Evolutionary conservation across 2,329 filamentous ascomycete genomes (phyloP), one percentile per base, ranked within the genome.

Genomic region (Colletotrichum sp.): DNA sequence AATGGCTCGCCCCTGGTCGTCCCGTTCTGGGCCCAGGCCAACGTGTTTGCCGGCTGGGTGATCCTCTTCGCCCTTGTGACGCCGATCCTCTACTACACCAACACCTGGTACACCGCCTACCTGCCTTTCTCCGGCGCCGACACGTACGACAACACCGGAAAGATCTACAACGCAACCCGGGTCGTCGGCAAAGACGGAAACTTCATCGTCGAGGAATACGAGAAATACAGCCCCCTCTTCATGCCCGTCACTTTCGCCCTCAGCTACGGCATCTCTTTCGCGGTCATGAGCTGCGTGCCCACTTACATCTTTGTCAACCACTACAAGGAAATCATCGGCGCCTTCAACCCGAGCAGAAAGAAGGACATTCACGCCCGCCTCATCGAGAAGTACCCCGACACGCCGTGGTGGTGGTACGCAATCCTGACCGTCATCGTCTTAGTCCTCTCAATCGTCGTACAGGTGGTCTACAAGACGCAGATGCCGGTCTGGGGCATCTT

Each of bases 31-130:
- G 90, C 90, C 26, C 92, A 92, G 52, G 85, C 91, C 70, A 94
- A 94, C 81, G 90, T 89, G 16, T 86, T 93, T 73, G 83, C 92
- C 52, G 92, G 92, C 30, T 90, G 94, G 44, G 87, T 93, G 2
- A 87, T 90, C 60, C 86, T 92, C 15, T 78, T 90, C 39, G 89
- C 88, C 36, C 88, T 89, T 79, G 88, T 90, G 83, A 84, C 93
- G 8, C 85, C 91, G 15, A 82, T 90, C 3, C 80, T 94, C 9
- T 93, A 92, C 84, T 94, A 90, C 81, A 88, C 85, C 62, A 91
- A 91, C 68, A 83, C 89, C 3, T 93, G 89, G 84, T 89, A 90
- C 81, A 89, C 88, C 12, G 86, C 88, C 63, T 92, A 91, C 77
- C 82, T 90, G 21, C 87, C 87, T n/a, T 88, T 90, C 82, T 89